Evolutionary conservation across 768 basidiomycete genomes (phyloP).

Genomic region (Lactifluus hygrophoroides): DNA sequence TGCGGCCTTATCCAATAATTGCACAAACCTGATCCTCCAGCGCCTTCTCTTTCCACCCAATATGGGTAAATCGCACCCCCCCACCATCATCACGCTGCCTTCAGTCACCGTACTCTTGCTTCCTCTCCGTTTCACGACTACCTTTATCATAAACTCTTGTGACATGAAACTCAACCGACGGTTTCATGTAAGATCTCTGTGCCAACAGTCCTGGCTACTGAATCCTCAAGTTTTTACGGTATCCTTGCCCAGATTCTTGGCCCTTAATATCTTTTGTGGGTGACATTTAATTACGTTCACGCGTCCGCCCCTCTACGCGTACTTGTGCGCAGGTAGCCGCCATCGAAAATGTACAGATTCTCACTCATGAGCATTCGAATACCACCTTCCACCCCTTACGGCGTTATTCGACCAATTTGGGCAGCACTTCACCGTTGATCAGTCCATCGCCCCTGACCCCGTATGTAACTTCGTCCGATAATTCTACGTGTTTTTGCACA

Average conservation of each 20-base stretch:
- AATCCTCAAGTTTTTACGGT: neutral
- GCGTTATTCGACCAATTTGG: constrained; percentile 1
- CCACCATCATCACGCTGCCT: neutral
- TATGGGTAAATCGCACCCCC: constrained; percentile 6
- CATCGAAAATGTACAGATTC: constrained; percentile 1
- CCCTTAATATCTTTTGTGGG: neutral
- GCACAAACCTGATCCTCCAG: neutral
- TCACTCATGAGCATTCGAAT: neutral
- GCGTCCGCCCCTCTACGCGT: constrained; percentile 2
- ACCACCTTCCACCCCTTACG: neutral
- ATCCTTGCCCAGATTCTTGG: neutral
- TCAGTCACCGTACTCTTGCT: constrained; percentile 3
- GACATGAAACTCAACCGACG: neutral
- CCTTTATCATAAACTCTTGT: constrained; percentile 2
- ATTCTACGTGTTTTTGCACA: neutral
- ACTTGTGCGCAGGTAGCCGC: neutral
- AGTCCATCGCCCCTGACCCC: neutral
- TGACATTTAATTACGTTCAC: constrained; percentile 1
- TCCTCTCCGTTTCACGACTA: constrained; percentile 1
- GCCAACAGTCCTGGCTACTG: constrained; percentile 7
- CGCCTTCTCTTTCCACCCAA: neutral
- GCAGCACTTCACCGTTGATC: constrained; percentile 1
- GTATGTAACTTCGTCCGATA: neutral
- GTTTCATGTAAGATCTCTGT: neutral
- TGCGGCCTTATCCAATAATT: neutral